Evolutionary conservation across 1,284 basidiomycete genomes (phyloP), one percentile per base, ranked within the genome.

Genomic region (Ganoderma lucidum): DNA sequence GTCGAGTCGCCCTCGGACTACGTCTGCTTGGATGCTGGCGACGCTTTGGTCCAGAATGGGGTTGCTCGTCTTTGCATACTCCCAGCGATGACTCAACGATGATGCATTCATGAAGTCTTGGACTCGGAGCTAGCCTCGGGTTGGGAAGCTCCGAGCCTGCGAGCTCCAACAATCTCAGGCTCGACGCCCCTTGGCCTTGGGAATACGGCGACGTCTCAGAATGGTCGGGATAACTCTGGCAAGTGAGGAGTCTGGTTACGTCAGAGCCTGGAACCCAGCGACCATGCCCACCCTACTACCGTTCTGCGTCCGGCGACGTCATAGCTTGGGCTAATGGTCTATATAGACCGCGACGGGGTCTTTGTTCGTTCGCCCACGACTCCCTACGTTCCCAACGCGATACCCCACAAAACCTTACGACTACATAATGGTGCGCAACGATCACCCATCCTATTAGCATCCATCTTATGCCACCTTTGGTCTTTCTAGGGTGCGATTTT

Each of bases 401-500:
- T 51, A 51, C 48, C 48, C 48, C 9, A 41, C 48, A 51, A 51
- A 28, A 23, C 23, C 48, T 51, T 8, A 28, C 48, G 48, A 19
- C 48, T 56, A 14, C 72, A 71, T 19, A 62, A 73, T 73, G 72
- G 72, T 73, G 42, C 28, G 66, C 9, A 39, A 39, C 56, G 19
- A 59, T 37, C 8, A 5, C 37, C 17, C 56, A 19, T 19, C 28
- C 15, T 10, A 42, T 30, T 37, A 30, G 32, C 19, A 37, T 48
- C 35, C 4, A 41, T n/a, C 45, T 17, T n/a, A 30, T 28, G 44
- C 30, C 23, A 63, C 12, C 15, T 39, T 44, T 37, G 2, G 9
- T 39, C 32, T 6, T 6, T 59, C 6, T 70, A 90, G 89, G 89
- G 89, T 45, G 83, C 87, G n/a, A 82, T 90, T 60, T 80, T 90